Conservation (phyloP, 2,329 filamentous ascomycete species). For the Macrophomina phaseolina region DNA sequence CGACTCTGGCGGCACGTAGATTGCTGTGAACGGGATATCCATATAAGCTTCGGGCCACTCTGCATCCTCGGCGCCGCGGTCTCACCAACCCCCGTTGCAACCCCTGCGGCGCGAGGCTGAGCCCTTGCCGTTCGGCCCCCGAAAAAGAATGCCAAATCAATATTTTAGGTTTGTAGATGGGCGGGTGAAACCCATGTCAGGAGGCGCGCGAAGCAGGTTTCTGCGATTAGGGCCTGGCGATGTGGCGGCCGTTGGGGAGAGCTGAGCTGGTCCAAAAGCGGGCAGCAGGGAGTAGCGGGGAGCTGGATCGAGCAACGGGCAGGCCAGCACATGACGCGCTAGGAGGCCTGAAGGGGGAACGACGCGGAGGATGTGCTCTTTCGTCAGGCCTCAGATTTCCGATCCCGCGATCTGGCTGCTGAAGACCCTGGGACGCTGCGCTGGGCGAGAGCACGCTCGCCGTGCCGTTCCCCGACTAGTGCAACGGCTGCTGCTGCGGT, state of each 20-base stretch:
- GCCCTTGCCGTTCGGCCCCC: constrained; percentile 11
- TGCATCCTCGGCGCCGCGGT: constrained; percentile 20
- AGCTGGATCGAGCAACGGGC: constrained; percentile 6
- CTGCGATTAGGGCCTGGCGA: neutral
- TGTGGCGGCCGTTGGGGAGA: constrained; percentile 27
- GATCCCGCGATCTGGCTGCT: constrained; percentile 27
- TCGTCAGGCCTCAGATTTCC: constrained; percentile 23
- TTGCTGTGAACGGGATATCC: constrained; percentile 23
- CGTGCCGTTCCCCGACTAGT: constrained; percentile 27
- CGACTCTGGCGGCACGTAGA: constrained; percentile 25
- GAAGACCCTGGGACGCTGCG: constrained; percentile 24
- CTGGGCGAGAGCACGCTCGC: constrained; percentile 20
- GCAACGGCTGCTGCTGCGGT: constrained; percentile 27
- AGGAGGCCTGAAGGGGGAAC: constrained; percentile 21
- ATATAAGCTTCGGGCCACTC: constrained; percentile 24
- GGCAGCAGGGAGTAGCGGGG: constrained; percentile 14
- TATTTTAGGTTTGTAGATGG: constrained; percentile 18
- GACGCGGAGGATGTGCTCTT: constrained; percentile 26
- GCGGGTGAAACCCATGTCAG: constrained; percentile 20
- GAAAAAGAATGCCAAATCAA: constrained; percentile 25
- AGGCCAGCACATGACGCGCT: constrained; percentile 19
- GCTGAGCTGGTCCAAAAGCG: constrained; percentile 24
- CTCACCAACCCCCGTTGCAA: constrained; percentile 19
- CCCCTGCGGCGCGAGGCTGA: constrained; percentile 21
- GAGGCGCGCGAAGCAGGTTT: constrained; percentile 16